A percentile compares a stretch with the other conserved stretches of the same genome.
Evolutionary conservation across 345 rosid species (phyloP).

Genomic region (Syzygium grande): DNA sequence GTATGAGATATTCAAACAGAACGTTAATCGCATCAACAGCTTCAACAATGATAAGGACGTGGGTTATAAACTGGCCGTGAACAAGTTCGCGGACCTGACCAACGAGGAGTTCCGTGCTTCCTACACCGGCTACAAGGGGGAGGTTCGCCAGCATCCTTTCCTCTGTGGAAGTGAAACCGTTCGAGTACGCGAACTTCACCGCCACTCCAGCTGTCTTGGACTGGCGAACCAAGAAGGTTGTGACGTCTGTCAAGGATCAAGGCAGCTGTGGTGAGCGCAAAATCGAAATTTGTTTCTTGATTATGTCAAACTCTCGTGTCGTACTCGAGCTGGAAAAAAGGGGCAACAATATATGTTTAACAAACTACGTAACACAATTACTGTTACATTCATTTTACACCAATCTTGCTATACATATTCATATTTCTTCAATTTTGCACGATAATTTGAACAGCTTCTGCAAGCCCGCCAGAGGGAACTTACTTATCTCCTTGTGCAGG

Average conservation of each 20-base stretch:
- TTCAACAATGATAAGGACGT: slow-evolving; percentile 1
- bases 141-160: neutral
- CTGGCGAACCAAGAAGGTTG: slow-evolving; percentile 32
- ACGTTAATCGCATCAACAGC: slow-evolving; percentile 8
- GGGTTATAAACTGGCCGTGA: slow-evolving; percentile 16
- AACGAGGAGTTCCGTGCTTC: slow-evolving; percentile 23
- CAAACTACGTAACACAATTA: neutral
- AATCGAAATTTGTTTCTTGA: neutral
- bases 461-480: neutral
- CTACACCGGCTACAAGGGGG: slow-evolving; percentile 11
- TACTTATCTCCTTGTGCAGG: slow-evolving; percentile 12
- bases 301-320: neutral
- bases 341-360: neutral
- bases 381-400: neutral
- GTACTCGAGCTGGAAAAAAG: neutral
- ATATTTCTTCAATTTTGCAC: neutral
- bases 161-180: neutral
- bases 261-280: slow-evolving; percentile 25
- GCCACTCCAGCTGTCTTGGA: slow-evolving; percentile 18
- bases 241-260: slow-evolving; percentile 39
- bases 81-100: slow-evolving; percentile 25
- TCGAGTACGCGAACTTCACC: slow-evolving; percentile 8
- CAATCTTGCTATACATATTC: neutral
- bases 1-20: slow-evolving; percentile 11
- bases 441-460: neutral